Evolutionary conservation across 768 basidiomycete genomes (phyloP).

Genomic region (Mycena alexandri): DNA sequence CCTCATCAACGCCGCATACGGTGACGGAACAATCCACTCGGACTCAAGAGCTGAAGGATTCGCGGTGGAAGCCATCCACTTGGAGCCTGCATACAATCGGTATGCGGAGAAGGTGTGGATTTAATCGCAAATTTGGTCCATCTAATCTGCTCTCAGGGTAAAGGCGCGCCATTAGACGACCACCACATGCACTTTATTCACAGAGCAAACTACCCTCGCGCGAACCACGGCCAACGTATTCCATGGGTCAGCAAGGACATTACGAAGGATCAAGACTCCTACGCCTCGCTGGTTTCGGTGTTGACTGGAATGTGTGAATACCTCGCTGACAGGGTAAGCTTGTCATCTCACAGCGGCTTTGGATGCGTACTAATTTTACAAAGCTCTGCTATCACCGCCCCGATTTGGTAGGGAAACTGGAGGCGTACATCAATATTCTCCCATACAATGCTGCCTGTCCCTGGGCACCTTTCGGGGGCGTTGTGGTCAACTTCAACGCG

Average conservation of each 20-base stretch:
- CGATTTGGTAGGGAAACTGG: neutral
- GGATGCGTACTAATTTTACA: no score
- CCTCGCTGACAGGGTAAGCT: neutral
- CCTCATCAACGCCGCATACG: neutral
- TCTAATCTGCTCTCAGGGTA: neutral
- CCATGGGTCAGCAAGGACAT: neutral
- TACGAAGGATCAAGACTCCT: neutral
- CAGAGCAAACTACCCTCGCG: neutral
- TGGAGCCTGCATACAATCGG: neutral
- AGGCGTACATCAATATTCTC: neutral
- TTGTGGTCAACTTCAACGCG: constrained; percentile 13
- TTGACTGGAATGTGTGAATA: neutral
- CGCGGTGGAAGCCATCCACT: neutral
- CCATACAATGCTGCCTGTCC: constrained; percentile 8
- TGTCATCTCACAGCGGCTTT: neutral
- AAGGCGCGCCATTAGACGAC: neutral
- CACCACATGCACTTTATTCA: neutral
- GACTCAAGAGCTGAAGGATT: neutral
- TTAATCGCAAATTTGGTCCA: neutral
- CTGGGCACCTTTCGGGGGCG: constrained; percentile 9
- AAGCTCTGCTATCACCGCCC: neutral
- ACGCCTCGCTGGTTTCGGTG: neutral
- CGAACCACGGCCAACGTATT: neutral
- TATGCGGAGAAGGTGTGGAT: neutral
- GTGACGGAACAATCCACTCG: neutral